Base-by-base conservation (phyloP, 169 alveolate genomes). In the Plasmodium ovale region DNA sequence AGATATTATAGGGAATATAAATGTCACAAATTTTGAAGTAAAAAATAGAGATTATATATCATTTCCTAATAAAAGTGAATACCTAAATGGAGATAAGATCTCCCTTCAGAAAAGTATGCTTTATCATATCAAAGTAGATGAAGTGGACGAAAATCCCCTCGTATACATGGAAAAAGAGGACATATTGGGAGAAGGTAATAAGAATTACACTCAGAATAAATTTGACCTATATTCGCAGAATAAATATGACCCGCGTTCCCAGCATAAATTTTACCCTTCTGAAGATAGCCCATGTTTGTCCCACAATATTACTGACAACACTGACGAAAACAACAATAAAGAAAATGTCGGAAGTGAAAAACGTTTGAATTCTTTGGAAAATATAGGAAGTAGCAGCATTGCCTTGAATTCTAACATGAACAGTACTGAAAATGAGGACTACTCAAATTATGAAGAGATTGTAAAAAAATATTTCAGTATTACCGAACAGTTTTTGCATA, bases 401-500 rank as follows among this genome's bases (percentile, higher is more conserved):
- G 21, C 44, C 54, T 16, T 72, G 35, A 27, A 16, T 21, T 72
- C 60, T 14, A 47, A 56, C 31, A 23, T 72, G 7, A 54, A 53
- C 27, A 72, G 42, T 44, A 44, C 33, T 19, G 87, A 35, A 21
- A 25, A 72, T n/a, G 87, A 23, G 2, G 54, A 33, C 9, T 54
- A 72, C 56, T 35, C 4, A 12, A 72, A 72, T 54, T 72, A 33
- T 60, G 87, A 72, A 62, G 56, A 72, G 35, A n/a, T 16, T 44
- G 6, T 35, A 16, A 47, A 56, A 27, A 62, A 54, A 19, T 25
- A 33, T 14, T 72, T 71, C n/a, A 54, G 56, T 12, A 72, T 19
- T 72, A 31, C 59, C 14, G 25, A 56, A 14, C 21, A 35, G n/a
- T 56, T 72, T 72, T 31, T 72, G 27, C 33, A 35, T 6, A 54